These are phyloP conservation scores for Cystobasidiaceae sp. DNA, from an alignment of 1,284 basidiomycete genomes.

Conservation along the genomic window DNA sequence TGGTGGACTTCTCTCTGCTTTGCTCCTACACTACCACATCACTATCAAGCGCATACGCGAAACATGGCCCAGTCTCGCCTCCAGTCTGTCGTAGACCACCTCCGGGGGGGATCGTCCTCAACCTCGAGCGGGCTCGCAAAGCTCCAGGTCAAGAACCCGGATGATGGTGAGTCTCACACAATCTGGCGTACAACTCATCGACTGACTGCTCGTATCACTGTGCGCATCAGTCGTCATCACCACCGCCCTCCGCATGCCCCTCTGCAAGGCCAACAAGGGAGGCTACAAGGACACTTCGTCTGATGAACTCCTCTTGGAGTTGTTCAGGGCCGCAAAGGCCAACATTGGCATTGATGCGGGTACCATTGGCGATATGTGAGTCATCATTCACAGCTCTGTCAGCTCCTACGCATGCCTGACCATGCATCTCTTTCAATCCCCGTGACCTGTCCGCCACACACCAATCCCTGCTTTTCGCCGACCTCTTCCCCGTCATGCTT, in stretches of 20 bases:
- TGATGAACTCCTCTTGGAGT: constrained; percentile 70
- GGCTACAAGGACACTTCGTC: constrained; percentile 67
- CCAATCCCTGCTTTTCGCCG: background rate
- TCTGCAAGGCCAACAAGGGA: constrained; percentile 67
- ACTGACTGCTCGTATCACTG: background rate
- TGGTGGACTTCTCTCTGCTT: background rate
- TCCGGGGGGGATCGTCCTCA: constrained; percentile 6
- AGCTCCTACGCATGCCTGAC: background rate
- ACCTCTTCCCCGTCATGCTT: background rate
- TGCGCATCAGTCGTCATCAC: constrained; percentile 60
- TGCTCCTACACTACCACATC: background rate
- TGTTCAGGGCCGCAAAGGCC: constrained; percentile 57
- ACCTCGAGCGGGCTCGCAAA: constrained; percentile 20
- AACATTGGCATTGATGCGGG: constrained; percentile 28
- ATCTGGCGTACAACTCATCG: too few species aligned
- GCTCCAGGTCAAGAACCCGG: constrained; percentile 19
- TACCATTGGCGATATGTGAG: constrained; percentile 61
- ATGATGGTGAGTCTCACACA: constrained; percentile 8
- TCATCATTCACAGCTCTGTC: background rate
- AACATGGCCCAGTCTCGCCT: constrained; percentile 27
- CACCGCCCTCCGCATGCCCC: constrained; percentile 67
- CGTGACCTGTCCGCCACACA: background rate
- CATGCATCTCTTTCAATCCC: background rate
- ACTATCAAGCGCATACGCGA: background rate
- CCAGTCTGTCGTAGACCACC: constrained; percentile 27